Percentiles rank a stretch among this genome's conserved stretches.
These are phyloP conservation scores for Syzygium jambos DNA, from an alignment of 345 rosid species.

Conservation along the genomic window DNA sequence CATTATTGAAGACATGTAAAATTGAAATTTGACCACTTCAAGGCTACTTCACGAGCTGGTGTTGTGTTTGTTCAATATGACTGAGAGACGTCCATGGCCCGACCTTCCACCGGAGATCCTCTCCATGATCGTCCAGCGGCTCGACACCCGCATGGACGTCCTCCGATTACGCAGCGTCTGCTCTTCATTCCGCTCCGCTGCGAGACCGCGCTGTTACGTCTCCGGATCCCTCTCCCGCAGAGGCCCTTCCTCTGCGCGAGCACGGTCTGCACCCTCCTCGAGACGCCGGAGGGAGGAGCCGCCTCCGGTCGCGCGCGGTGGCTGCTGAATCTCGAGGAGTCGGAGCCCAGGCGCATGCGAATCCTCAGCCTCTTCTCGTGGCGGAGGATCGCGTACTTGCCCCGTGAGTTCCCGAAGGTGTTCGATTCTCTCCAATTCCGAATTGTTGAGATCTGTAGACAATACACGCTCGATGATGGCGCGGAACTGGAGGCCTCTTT, in stretches of 20 bases:
- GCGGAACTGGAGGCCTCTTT: background rate
- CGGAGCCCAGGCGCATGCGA: background rate
- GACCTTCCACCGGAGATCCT: no score
- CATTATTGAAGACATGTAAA: no score
- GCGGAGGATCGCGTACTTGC: background rate
- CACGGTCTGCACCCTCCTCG: background rate
- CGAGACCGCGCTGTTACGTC: background rate
- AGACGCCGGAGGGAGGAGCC: background rate
- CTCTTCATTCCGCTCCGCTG: background rate
- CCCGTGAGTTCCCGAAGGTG: background rate
- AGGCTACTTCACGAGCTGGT: no score
- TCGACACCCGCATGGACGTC: constrained; percentile 8
- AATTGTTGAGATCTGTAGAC: background rate
- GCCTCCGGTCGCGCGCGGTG: background rate
- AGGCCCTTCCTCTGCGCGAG: background rate
- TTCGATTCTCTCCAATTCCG: constrained; percentile 7
- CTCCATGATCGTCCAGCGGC: background rate
- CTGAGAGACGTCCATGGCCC: no score
- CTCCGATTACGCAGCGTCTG: constrained; percentile 9
- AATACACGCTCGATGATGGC: background rate
- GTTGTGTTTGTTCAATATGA: no score
- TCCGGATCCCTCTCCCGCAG: no score
- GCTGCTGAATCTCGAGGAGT: background rate
- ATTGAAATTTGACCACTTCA: no score
- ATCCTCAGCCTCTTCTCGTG: background rate